These are phyloP conservation scores for Volvox carteri DNA, from an alignment of 163 green algal genomes.

Conservation along the genomic window DNA sequence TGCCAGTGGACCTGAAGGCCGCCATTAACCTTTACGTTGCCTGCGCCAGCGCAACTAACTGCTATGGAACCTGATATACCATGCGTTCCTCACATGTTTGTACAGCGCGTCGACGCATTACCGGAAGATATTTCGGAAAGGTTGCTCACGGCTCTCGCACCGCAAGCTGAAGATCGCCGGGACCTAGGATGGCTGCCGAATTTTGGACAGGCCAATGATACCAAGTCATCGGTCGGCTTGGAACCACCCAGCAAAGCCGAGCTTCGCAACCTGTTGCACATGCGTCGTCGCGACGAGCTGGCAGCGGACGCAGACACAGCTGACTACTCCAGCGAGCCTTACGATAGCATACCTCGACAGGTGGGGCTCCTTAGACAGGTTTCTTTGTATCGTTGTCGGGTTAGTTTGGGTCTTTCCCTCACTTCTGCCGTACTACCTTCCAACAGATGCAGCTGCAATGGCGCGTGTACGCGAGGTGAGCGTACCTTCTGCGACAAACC, in stretches of 20 bases:
- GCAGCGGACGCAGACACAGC: slow-evolving; percentile 33
- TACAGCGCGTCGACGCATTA: slow-evolving; percentile 36
- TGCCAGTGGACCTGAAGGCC: too few species aligned
- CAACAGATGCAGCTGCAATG: slow-evolving; percentile 47
- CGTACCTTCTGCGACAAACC: background rate
- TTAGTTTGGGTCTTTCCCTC: background rate
- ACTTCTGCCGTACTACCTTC: background rate
- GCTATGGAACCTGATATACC: background rate
- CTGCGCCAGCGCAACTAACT: background rate
- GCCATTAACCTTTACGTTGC: too few species aligned
- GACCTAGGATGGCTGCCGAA: background rate
- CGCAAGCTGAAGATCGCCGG: background rate
- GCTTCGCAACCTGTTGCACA: background rate
- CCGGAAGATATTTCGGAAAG: background rate
- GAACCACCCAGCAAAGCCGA: background rate
- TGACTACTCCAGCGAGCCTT: slow-evolving; percentile 31
- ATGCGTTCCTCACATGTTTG: slow-evolving; percentile 33
- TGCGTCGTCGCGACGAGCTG: background rate
- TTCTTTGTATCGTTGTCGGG: background rate
- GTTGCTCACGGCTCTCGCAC: background rate
- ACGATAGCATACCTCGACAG: slow-evolving; percentile 51
- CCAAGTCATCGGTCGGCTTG: background rate
- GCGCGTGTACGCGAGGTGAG: slow-evolving; percentile 35
- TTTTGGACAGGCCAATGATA: background rate
- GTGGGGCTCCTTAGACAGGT: background rate